Evolutionary conservation across 768 basidiomycete genomes (phyloP), one percentile per base, ranked within the genome.

Genomic region (Lactarius quietus): DNA sequence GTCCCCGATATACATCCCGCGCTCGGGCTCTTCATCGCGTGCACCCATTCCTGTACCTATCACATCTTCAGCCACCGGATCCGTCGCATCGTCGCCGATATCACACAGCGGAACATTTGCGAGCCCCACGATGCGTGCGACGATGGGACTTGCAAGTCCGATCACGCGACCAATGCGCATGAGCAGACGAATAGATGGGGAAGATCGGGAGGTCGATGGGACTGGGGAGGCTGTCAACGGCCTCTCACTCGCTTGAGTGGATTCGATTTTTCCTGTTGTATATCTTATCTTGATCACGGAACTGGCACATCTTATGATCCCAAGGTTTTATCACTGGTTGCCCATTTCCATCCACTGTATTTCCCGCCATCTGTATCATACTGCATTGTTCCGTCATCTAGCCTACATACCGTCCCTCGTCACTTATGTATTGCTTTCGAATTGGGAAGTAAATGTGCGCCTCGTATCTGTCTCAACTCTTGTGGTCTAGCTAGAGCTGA

Each of bases 381-480:
- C 9, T 38, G 28, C 63, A 67, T 31, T n/a, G n/a, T n/a, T n/a
- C n/a, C n/a, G n/a, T n/a, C n/a, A n/a, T n/a, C n/a, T n/a, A n/a
- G n/a, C n/a, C n/a, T n/a, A n/a, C n/a, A n/a, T n/a, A n/a, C n/a
- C n/a, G n/a, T n/a, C n/a, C n/a, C n/a, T n/a, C n/a, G n/a, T 53
- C 51, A 0, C 55, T 52, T 43, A 45, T 54, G 26, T 54, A 55
- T 55, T 53, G 23, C 33, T 26, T 26, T 26, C 12, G 23, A 23
- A 45, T 23, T 28, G 41, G 15, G 18, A 61, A 48, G 29, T 29
- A 53, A 20, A 66, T 82, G 78, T 82, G 23, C 67, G 80, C 91
- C 90, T 83, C 93, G 92, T 93, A 95, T 94, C 93, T 95, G 93
- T 95, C 93, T 85, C 87, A 89, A 80, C 80, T 78, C 79, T 78